Conservation (phyloP, 768 basidiomycete genomes). For the Termitomyces sp. region DNA sequence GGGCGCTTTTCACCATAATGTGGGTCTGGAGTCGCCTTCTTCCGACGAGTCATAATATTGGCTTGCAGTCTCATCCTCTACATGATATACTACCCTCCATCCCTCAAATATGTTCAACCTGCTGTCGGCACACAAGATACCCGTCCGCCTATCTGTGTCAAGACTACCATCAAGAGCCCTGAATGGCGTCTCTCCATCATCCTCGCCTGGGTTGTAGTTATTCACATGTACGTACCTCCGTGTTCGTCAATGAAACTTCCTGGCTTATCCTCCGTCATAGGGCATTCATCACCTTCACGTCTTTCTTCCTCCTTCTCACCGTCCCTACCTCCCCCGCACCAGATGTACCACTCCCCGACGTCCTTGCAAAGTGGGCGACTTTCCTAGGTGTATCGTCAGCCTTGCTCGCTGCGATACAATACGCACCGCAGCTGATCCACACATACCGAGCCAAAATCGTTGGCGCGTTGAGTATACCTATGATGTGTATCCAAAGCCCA, state of each 20-base stretch:
- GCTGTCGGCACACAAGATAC: slow-evolving; percentile 36
- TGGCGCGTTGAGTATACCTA: slow-evolving; percentile 89
- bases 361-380: slow-evolving; percentile 61
- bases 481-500: slow-evolving; percentile 94
- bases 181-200: slow-evolving; percentile 79
- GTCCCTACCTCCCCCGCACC: slow-evolving; percentile 32
- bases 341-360: slow-evolving; percentile 29
- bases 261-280: slow-evolving; percentile 26
- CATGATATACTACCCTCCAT: slow-evolving; percentile 85
- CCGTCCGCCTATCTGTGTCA: slow-evolving; percentile 33
- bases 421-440: slow-evolving; percentile 78
- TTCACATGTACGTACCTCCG: slow-evolving; percentile 64
- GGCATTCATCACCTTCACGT: slow-evolving; percentile 50
- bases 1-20: slow-evolving; percentile 83
- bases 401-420: slow-evolving; percentile 76
- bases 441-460: slow-evolving; percentile 80
- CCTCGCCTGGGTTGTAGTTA: slow-evolving; percentile 62
- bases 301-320: slow-evolving; percentile 55
- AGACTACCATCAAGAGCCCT: slow-evolving; percentile 47
- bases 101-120: slow-evolving; percentile 59
- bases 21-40: slow-evolving; percentile 33
- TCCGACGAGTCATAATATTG: not conserved
- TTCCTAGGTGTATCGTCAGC: slow-evolving; percentile 84
- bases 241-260: not conserved
- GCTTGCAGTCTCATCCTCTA: slow-evolving; percentile 76